Evolutionary conservation across 2,329 filamentous ascomycete genomes (phyloP), one percentile per base, ranked within the genome.

Genomic region (Fusarium verrucosum): DNA sequence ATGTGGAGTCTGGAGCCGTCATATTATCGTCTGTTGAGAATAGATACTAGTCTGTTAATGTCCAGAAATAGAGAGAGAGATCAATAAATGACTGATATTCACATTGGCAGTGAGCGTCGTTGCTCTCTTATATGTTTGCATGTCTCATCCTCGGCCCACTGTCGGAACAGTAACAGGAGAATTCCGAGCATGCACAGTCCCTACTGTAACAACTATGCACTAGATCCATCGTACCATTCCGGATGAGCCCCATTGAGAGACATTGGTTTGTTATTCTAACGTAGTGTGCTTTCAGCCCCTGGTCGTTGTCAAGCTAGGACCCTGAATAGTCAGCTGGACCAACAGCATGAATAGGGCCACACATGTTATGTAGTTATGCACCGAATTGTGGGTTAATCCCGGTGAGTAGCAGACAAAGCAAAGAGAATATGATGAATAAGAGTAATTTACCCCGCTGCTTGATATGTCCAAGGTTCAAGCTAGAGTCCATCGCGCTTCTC

Each of bases 1-100:
- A 77, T 41, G 63, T 55, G 20, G 47, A 50, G 33, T 70, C 62
- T n/a, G 50, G 57, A 43, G 50, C 32, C 55, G 67, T 53, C 69
- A 71, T 71, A 5, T 20, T 65, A 10, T 33, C 17, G 17, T 50
- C 10, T 36, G 10, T 46, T 13, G 25, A 23, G 17, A 33, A 22
- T 33, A 11, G 4, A 8, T 14, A 13, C 3, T 16, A 7, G 19
- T 26, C 5, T 28, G n/a, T 40, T 17, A 26, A 20, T 14, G 10
- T 20, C 22, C 3, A 10, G 11, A n/a, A 26, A 13, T 7, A 19
- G 19, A 23, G 7, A 17, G 32, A 11, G 20, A 7, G 17, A 13
- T 22, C 4, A 41, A 26, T 2, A 10, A 5, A 47, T 23, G n/a
- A 41, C 9, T 16, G 32, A 7, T 10, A 13, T 22, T 20, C 10